Conservation (phyloP, 2,329 filamentous ascomycete species). For the Aureobasidium sp. region DNA sequence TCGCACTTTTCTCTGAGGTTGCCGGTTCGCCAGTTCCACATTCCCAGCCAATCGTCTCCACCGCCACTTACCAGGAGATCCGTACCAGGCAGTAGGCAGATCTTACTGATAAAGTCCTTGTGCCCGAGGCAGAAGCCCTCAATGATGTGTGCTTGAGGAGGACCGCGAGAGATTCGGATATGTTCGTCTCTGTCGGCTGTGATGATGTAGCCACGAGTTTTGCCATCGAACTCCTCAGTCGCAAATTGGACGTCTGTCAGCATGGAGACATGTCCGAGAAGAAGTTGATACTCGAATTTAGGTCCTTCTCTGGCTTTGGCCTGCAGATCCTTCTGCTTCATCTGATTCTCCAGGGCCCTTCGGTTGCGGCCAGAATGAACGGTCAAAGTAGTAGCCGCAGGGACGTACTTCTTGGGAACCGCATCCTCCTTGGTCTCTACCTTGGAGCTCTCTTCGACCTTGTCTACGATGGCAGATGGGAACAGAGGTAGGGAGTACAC, state of each 20-base stretch:
- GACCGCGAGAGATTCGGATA: constrained; percentile 75
- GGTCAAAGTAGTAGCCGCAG: constrained; percentile 49
- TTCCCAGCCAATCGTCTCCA: constrained; percentile 67
- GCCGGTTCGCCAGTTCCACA: constrained; percentile 71
- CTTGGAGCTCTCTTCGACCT: constrained; percentile 17
- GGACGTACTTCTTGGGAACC: constrained; percentile 34
- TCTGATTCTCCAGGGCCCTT: constrained; percentile 49
- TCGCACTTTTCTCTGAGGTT: constrained; percentile 47
- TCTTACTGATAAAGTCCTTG: constrained; percentile 68
- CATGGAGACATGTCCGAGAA: constrained; percentile 93
- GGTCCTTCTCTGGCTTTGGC: constrained; percentile 38
- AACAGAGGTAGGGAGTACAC: constrained; percentile 81
- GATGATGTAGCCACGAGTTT: constrained; percentile 51
- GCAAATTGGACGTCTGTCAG: constrained; percentile 65
- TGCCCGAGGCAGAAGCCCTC: constrained; percentile 87
- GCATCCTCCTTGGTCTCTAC: constrained; percentile 18
- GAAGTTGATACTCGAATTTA: constrained; percentile 63
- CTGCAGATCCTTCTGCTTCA: constrained; percentile 36
- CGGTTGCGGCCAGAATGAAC: constrained; percentile 56
- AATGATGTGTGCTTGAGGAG: constrained; percentile 78
- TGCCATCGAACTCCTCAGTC: constrained; percentile 38
- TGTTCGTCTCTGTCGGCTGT: constrained; percentile 70
- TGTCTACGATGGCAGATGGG: constrained; percentile 25
- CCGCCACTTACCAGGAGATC: constrained; percentile 76
- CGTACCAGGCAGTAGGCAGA: constrained; percentile 55